Percentiles rank a stretch among this genome's conserved stretches.
These are phyloP conservation scores for Xerocomellus amylosporus DNA, from an alignment of 768 basidiomycete species.

Conservation along the genomic window DNA sequence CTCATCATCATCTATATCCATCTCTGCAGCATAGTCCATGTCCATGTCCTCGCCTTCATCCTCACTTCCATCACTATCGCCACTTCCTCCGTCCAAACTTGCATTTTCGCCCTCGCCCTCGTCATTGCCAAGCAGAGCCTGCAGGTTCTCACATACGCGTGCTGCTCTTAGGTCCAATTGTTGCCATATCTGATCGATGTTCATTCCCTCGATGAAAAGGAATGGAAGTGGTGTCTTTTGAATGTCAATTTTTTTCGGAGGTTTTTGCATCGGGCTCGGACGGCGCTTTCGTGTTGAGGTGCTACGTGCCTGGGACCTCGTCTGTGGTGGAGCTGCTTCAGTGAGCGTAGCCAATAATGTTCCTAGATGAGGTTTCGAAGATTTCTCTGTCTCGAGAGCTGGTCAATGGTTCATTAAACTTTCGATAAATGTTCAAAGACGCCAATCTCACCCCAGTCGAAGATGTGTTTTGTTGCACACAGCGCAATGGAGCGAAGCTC, in stretches of 20 bases:
- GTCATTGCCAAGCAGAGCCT: slow-evolving; percentile 64
- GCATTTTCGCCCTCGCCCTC: slow-evolving; percentile 33
- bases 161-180: slow-evolving; percentile 84
- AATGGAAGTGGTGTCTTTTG: slow-evolving; percentile 69
- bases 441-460: slow-evolving; percentile 62
- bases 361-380: slow-evolving; percentile 62
- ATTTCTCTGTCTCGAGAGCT: slow-evolving; percentile 68
- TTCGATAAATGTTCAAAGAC: slow-evolving; percentile 3
- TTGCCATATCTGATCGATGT: slow-evolving; percentile 87
- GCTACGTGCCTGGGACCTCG: slow-evolving; percentile 60
- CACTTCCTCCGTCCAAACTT: slow-evolving; percentile 17
- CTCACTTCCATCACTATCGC: slow-evolving; percentile 24
- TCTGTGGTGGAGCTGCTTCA: slow-evolving; percentile 68
- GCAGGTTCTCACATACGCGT: slow-evolving; percentile 66
- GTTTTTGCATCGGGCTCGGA: slow-evolving; percentile 36
- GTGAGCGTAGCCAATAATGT: slow-evolving; percentile 66
- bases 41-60: slow-evolving; percentile 21
- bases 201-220: slow-evolving; percentile 77
- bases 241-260: slow-evolving; percentile 35
- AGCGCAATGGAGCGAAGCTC: slow-evolving; percentile 59
- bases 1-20: slow-evolving; percentile 26
- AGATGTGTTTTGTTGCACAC: slow-evolving; percentile 68
- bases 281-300: slow-evolving; percentile 40
- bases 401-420: background rate
- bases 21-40: slow-evolving; percentile 34